Evolutionary conservation across 2,329 filamentous ascomycete genomes (phyloP).

Genomic region (Diplodia corticola): DNA sequence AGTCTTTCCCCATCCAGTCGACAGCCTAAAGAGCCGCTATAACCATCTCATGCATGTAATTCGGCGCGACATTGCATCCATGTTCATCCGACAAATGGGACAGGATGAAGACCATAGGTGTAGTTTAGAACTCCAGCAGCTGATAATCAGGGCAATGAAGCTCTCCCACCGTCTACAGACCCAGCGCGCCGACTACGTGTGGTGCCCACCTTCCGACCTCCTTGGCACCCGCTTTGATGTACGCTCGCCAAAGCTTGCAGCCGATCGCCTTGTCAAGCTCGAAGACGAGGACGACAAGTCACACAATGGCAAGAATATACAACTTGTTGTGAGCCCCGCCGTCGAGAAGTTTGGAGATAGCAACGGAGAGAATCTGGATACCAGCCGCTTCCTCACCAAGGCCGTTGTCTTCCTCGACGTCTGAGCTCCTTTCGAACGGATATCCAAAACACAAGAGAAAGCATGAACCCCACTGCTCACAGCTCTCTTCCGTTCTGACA

Average conservation of each 20-base stretch:
- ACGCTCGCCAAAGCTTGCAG: not conserved
- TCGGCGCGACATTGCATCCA: not conserved
- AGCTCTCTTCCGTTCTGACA: too few species aligned
- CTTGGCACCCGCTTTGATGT: not conserved
- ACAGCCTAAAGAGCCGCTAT: not conserved
- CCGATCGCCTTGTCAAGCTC: not conserved
- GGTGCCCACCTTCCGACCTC: not conserved
- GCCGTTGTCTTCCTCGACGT: not conserved
- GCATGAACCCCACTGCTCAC: too few species aligned
- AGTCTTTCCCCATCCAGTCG: not conserved
- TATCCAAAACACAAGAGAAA: too few species aligned
- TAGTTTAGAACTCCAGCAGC: not conserved
- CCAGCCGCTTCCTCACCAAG: not conserved
- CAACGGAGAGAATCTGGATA: not conserved
- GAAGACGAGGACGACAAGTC: not conserved
- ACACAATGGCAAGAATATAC: not conserved
- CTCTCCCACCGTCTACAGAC: not conserved
- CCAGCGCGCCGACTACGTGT: not conserved
- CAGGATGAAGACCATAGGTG: fast-evolving
- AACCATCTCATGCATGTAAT: not conserved
- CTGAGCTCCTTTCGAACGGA: not conserved
- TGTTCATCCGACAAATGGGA: not conserved
- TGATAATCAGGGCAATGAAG: not conserved
- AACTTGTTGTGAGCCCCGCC: not conserved
- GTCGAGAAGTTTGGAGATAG: not conserved